Evolutionary conservation across 2,329 filamentous ascomycete species (phyloP).

Genomic region (Aspergillus costaricaensis): DNA sequence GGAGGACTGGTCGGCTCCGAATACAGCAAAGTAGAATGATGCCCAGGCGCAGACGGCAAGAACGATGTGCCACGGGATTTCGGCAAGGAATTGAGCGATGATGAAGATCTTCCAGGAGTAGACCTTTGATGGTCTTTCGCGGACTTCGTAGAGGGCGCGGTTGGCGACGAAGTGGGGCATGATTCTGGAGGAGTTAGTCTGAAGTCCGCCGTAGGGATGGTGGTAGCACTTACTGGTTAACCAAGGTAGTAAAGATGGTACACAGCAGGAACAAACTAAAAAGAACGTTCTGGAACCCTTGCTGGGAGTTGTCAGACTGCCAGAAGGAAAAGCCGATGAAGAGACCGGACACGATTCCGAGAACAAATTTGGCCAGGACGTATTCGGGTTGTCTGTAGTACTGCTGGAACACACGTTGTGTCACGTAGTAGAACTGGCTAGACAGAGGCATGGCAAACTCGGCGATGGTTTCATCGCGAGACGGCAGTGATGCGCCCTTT

Average conservation of each 20-base stretch:
- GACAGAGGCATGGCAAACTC: conserved; percentile 76
- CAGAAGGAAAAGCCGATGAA: conserved; percentile 83
- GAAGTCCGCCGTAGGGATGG: background rate
- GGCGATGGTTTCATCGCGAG: conserved; percentile 50
- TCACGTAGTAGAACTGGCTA: conserved; percentile 65
- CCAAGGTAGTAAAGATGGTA: conserved; percentile 67
- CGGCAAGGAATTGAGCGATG: conserved; percentile 66
- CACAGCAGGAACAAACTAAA: conserved; percentile 80
- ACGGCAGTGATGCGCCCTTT: background rate
- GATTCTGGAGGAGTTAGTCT: conserved; percentile 31
- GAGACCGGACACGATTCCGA: conserved; percentile 45
- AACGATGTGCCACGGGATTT: conserved; percentile 75
- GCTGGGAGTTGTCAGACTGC: conserved; percentile 68
- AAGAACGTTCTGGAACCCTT: conserved; percentile 84
- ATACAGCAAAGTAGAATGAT: conserved; percentile 79
- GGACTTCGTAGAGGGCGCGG: conserved; percentile 58
- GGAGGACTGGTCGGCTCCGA: conserved; percentile 48
- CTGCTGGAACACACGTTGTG: conserved; percentile 75
- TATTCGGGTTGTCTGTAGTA: conserved; percentile 87
- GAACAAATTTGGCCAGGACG: conserved; percentile 73
- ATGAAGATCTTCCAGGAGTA: conserved; percentile 74
- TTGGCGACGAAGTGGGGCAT: conserved; percentile 60
- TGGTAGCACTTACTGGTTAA: conserved; percentile 33
- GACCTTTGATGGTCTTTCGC: conserved; percentile 63
- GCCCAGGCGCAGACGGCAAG: conserved; percentile 73